Conservation (phyloP, 306 rosid species). For the Gynostemma pentaphyllum region DNA sequence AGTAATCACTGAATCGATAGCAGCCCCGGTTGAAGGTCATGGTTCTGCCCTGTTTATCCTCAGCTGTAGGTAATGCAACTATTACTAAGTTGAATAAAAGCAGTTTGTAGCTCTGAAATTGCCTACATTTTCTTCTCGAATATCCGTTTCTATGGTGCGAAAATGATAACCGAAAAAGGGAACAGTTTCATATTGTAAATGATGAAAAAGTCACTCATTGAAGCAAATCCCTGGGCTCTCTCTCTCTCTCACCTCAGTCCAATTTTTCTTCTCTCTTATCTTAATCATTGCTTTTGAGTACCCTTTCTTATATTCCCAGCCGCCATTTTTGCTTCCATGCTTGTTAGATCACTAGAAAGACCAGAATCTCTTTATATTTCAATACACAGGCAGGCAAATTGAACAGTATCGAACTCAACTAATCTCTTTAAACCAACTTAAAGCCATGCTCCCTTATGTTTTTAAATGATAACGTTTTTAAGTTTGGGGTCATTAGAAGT, state of each 20-base stretch:
- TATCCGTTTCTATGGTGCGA: neutral
- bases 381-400: too few species aligned
- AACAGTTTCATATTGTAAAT: neutral
- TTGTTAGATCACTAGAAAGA: too few species aligned
- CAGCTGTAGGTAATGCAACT: neutral
- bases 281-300: neutral
- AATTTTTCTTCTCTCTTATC: neutral
- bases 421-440: too few species aligned
- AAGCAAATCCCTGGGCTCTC: neutral
- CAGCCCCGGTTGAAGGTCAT: neutral
- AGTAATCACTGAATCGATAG: neutral
- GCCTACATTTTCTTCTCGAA: neutral
- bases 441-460: too few species aligned
- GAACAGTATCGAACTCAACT: too few species aligned
- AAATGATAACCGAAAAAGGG: neutral
- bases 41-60: conserved; percentile 9
- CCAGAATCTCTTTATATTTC: too few species aligned
- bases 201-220: neutral
- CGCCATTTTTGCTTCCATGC: too few species aligned
- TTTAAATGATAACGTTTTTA: too few species aligned
- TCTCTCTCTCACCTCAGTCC: neutral
- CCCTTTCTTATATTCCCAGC: too few species aligned
- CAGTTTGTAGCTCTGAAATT: neutral
- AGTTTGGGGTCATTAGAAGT: too few species aligned
- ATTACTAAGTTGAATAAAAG: neutral